Base-by-base conservation (phyloP, 75 land plant genomes). In the Pseudotsuga menziesii region DNA sequence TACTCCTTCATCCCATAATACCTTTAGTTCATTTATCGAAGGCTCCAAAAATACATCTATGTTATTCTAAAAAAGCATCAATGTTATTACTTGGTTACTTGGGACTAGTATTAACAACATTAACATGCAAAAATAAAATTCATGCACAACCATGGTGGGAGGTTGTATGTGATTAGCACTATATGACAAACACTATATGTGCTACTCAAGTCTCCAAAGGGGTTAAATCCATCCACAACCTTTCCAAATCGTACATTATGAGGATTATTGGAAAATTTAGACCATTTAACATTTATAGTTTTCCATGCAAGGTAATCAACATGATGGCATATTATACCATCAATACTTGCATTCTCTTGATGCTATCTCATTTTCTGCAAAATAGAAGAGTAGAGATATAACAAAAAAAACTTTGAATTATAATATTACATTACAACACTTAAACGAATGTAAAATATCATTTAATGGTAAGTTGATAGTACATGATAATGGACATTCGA, bases 61-160 rank as follows among this genome's bases (percentile, higher is more conserved):
- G 4, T 83, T 71, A 19, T 81, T 81, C n/a, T n/a, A n/a, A n/a
- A n/a, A n/a, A n/a, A n/a, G n/a, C n/a, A n/a, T n/a, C n/a, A n/a
- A n/a, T n/a, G n/a, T n/a, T n/a, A n/a, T n/a, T n/a, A n/a, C 80
- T 64, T 14, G 80, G 87, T 27, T 83, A 35, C 19, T 77, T 70
- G 19, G 81, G 78, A 15, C 84, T 77, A 6, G 78, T 20, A 89
- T 86, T 0, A 89, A 23, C 14, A 86, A 62, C 22, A 88, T 77
- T 66, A 84, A 1, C 22, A 83, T 80, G 5, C 82, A 20, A 41
- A 27, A 75, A 1, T 29, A 26, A 17, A 77, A 57, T 73, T 85
- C 80, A 84, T 86, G 17, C 83, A 78, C 56, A 78, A 63, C 80
- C 80, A 84, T 35, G 85, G 86, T 12, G 91, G 88, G 0, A 86